Base-by-base conservation (phyloP, 345 rosid genomes). In the rapeseed (Brassica napus) region DNA sequence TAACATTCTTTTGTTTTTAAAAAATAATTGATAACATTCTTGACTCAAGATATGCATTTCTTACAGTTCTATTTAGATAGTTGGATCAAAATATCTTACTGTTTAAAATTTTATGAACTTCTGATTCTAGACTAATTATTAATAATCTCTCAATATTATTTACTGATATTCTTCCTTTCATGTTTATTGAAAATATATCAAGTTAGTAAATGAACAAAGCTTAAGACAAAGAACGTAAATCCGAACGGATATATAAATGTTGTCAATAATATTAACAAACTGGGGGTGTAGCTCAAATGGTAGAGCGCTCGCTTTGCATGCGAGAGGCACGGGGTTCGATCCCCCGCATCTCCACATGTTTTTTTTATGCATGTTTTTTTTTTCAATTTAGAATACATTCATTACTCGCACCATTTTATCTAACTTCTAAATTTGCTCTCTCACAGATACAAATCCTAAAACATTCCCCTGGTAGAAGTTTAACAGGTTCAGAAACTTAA, bases 241-340 rank as follows among this genome's bases (percentile, higher is more conserved):
- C 31, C 31, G 6, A 18, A 57, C 7, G 61, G 0, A 54, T 4
- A 9, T 10, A 26, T 26, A 0, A 3, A 28, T 3, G 31, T 28
- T 28, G 4, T 28, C 31, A 28, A 0, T 28, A 28, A 28, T 26
- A 28, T 28, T 28, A 0, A 28, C 58, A 71, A 54, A 15, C 4
- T 2, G 65, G 78, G 82, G 78, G 74, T 75, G 79, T 80, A 80
- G 79, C 80, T 81, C 94, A 91, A 89, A 89, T 89, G 96, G 96
- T 91, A 87, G 89, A 89, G 96, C 96, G 94, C 91, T 85, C 86
- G 92, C 91, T 88, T 92, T 88, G 97, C 94, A 90, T 90, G 94
- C 90, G 94, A 83, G 96, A 92, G 94, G 92, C 88, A 91, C 88
- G 79, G 89, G 86, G 91, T 88, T 92, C 91, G 92, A 92, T 89